These are phyloP conservation scores for Phytophthora pistaciae DNA, from an alignment of 352 stramenopile genomes.

Conservation along the genomic window DNA sequence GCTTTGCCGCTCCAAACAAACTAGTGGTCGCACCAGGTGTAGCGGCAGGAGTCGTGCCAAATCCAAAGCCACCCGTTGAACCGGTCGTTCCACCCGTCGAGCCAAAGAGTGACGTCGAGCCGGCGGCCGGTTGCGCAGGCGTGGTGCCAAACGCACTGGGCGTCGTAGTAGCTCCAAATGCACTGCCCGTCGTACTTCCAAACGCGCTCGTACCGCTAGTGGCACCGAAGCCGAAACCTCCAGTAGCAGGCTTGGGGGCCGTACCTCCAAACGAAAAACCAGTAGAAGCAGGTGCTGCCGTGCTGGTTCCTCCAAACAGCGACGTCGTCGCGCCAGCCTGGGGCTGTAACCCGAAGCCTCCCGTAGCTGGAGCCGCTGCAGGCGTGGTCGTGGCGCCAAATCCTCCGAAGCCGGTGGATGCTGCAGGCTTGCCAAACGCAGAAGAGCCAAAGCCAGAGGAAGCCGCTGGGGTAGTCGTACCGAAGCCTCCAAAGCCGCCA, in stretches of 20 bases:
- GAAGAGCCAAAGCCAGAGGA: constrained; percentile 52
- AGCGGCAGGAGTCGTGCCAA: constrained; percentile 43
- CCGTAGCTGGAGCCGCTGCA: constrained; percentile 41
- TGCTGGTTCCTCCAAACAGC: constrained; percentile 48
- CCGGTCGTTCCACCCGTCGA: constrained; percentile 29
- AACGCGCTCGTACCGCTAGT: constrained; percentile 40
- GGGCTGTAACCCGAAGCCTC: constrained; percentile 50
- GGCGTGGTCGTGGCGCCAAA: constrained; percentile 45
- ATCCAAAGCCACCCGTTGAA: constrained; percentile 50
- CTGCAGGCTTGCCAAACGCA: constrained; percentile 56
- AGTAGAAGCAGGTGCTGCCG: constrained; percentile 38
- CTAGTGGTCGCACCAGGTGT: constrained; percentile 34
- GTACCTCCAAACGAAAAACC: constrained; percentile 56
- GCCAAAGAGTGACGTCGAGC: constrained; percentile 58
- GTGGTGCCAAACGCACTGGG: constrained; percentile 51
- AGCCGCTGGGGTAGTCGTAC: constrained; percentile 39
- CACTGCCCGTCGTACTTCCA: constrained; percentile 41
- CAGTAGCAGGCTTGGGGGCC: constrained; percentile 41
- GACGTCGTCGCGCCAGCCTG: constrained; percentile 44
- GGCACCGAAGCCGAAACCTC: constrained; percentile 57
- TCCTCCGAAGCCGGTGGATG: constrained; percentile 43
- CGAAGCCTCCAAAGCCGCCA: constrained; percentile 66
- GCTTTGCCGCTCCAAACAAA: constrained; percentile 55
- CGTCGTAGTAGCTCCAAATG: constrained; percentile 40
- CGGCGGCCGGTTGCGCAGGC: constrained; percentile 37